Base-by-base conservation (phyloP, 2,329 filamentous ascomycete genomes). In the Leptographium radiaticola region DNA sequence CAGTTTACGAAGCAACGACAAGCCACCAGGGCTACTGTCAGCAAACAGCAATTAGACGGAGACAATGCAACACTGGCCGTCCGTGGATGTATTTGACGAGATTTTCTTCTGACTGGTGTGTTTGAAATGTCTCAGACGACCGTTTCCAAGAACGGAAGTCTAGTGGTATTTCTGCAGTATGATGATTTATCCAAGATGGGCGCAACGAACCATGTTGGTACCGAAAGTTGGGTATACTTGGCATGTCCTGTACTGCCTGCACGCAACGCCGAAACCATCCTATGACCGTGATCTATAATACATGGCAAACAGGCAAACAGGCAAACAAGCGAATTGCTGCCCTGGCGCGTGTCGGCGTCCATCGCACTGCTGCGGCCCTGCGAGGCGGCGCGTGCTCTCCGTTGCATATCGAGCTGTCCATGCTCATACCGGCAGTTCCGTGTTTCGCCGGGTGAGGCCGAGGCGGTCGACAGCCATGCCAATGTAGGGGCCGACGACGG, bases 401-500 rank as follows among this genome's bases (percentile, higher is more conserved):
- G 25, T 40, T 3, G 11, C 39, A 40, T 10, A 40, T n/a, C 15
- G 25, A 6, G 5, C 20, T 25, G 25, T 2, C 25, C 13, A 10
- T 33, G 31, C 39, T 51, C 40, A 44, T 51, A 90, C 87, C 47
- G 86, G 87, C 62, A 95, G 68, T 64, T 93, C 87, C 40, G 81
- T 79, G 63, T 89, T 90, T 60, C 84, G 79, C 62, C 83, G 75
- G 33, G 81, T 63, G 40, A 87, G 70, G 0, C 87, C 84, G 59
- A 81, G 65, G 60, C 82, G 80, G 65, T 94, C 87, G 58, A 95
- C 75, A 4, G 75, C 76, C 60, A 79, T 72, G 55, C 87, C 86
- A 64, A 96, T 85, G 63, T 90, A 94, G 6, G 90, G 88, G 4
- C 91, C 91, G 7, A 97, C 74, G 9, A 96, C 76, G 0, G 93